Evolutionary conservation across 768 basidiomycete genomes (phyloP).

Genomic region (Tulasnella sp.): DNA sequence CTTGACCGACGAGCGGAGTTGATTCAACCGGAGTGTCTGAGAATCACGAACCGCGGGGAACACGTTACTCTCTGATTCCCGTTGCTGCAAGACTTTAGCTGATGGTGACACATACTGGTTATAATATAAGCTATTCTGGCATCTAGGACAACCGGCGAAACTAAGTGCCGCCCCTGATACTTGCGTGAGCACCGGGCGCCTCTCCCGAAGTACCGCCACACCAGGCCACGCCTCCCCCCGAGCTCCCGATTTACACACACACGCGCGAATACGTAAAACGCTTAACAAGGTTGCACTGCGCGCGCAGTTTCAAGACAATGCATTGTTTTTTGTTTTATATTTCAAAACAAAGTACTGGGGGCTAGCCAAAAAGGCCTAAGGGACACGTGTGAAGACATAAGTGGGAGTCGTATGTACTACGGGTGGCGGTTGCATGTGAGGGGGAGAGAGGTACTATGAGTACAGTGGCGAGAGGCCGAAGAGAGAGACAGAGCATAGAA

Average conservation of each 20-base stretch:
- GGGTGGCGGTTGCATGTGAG: neutral
- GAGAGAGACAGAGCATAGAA: neutral
- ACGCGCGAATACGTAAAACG: neutral
- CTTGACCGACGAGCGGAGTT: no score
- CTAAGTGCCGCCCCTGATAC: neutral
- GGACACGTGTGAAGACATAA: neutral
- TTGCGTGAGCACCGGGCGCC: neutral
- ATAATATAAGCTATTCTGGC: neutral
- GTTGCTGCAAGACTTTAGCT: neutral
- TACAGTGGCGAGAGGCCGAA: neutral
- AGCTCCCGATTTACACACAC: neutral
- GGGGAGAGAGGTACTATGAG: neutral
- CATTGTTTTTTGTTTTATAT: neutral
- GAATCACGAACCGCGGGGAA: neutral
- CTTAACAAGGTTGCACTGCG: neutral
- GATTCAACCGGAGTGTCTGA: neutral
- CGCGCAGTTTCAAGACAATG: neutral
- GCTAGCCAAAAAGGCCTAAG: neutral
- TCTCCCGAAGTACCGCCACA: neutral
- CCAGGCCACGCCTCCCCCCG: neutral
- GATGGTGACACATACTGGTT: neutral
- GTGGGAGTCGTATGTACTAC: neutral
- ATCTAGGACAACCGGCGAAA: neutral
- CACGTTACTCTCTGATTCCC: neutral
- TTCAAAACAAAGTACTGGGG: neutral